A percentile compares a stretch with the other conserved stretches of the same genome.
Evolutionary conservation across 192 early-diverging fungal genomes (phyloP).

Genomic region (Coemansia sp.): DNA sequence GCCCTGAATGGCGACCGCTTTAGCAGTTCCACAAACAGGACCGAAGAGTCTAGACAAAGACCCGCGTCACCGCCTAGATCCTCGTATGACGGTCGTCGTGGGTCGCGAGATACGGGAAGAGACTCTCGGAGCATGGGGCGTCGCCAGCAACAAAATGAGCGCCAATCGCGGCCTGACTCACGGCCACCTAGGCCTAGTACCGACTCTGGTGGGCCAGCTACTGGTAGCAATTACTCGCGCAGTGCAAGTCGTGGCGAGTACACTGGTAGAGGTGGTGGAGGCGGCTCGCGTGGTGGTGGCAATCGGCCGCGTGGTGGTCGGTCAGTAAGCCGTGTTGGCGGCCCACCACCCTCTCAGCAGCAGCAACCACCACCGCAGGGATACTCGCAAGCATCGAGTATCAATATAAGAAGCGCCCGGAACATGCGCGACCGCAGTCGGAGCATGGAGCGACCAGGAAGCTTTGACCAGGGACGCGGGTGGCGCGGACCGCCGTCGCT

Average conservation of each 20-base stretch:
- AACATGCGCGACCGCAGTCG: conserved; percentile 42
- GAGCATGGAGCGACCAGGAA: conserved; percentile 43
- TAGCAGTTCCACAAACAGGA: not conserved
- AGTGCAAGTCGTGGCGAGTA: conserved; percentile 11
- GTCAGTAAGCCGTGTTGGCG: conserved; percentile 35
- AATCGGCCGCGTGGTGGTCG: conserved; percentile 23
- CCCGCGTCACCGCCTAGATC: conserved; percentile 18
- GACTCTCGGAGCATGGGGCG: conserved; percentile 3
- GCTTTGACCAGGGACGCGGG: conserved; percentile 25
- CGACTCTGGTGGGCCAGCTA: not conserved
- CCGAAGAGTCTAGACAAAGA: conserved; percentile 21
- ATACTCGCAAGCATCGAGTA: not conserved
- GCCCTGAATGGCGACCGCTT: conserved; percentile 21
- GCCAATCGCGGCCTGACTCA: conserved; percentile 12
- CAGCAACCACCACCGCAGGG: not conserved
- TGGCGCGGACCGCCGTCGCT: conserved; percentile 25
- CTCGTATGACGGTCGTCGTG: not conserved
- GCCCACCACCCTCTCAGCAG: conserved; percentile 12
- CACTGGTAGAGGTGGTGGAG: conserved; percentile 12
- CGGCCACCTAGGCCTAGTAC: conserved; percentile 9
- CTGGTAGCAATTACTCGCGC: conserved; percentile 3
- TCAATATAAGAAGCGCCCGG: conserved; percentile 9
- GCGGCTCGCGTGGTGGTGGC: conserved; percentile 7
- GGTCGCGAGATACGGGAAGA: conserved; percentile 15
- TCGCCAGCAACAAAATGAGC: conserved; percentile 8